Evolutionary conservation across 768 basidiomycete species (phyloP).

Genomic region (Coprinopsis marcescibilis): DNA sequence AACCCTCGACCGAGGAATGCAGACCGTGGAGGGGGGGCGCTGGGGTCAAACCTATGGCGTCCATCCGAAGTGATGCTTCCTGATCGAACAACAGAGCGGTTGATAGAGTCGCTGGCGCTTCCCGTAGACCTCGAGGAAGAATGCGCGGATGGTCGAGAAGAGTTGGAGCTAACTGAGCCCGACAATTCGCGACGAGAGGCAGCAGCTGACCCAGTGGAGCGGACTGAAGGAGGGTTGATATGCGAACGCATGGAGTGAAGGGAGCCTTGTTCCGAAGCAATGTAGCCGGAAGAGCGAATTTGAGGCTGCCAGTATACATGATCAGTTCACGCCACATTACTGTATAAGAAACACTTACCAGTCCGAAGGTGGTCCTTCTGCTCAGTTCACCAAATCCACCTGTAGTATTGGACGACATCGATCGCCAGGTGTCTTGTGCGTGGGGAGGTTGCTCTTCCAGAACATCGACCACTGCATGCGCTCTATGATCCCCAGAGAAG

Average conservation of each 20-base stretch:
- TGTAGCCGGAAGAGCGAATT: constrained; percentile 36
- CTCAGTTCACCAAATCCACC: constrained; percentile 19
- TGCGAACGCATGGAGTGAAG: constrained; percentile 60
- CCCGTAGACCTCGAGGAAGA: constrained; percentile 30
- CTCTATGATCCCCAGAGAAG: constrained; percentile 21
- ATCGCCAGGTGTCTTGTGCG: constrained; percentile 57
- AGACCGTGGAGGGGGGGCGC: constrained; percentile 44
- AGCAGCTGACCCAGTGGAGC: constrained; percentile 50
- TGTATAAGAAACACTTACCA: constrained; percentile 37
- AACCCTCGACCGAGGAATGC: constrained; percentile 34
- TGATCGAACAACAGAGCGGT: constrained; percentile 38
- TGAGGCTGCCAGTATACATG: constrained; percentile 9
- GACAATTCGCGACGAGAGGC: constrained; percentile 38
- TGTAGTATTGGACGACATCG: constrained; percentile 32
- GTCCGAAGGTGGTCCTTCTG: constrained; percentile 56
- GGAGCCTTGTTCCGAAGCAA: constrained; percentile 59
- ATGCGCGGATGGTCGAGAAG: constrained; percentile 46
- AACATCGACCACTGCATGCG: constrained; percentile 46
- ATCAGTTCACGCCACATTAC: constrained; percentile 5
- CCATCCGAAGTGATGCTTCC: constrained; percentile 52
- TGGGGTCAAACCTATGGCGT: constrained; percentile 25
- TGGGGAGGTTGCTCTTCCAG: constrained; percentile 66
- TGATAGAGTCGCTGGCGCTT: constrained; percentile 26
- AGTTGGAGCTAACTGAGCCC: constrained; percentile 44
- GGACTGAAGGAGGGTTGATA: constrained; percentile 38